Base-by-base conservation (phyloP, 2,329 filamentous ascomycete species). In the Rhinocladiella similis region DNA sequence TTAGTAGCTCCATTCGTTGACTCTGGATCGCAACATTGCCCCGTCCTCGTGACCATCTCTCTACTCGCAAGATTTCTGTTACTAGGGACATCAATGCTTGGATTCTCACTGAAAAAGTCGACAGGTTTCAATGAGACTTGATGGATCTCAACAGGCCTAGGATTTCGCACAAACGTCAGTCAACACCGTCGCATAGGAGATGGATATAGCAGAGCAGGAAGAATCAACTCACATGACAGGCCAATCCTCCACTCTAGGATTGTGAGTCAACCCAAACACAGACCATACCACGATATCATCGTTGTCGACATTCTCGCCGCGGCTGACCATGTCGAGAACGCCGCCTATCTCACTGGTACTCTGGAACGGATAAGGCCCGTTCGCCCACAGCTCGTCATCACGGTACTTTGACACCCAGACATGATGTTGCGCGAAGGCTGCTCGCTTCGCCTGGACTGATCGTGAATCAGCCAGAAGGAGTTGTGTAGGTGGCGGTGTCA, bases 21-120 rank as follows among this genome's bases (percentile, higher is more conserved):
- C n/a, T 67, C 58, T 16, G 66, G 68, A 25, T 25, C 22, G 7
- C 22, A 25, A 7, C 22, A 25, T 5, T 25, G 22, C 22, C 22
- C 22, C 22, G 22, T 25, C 22, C 22, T 25, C 7, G 22, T 25
- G 4, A 25, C 22, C 22, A 25, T 25, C 22, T 25, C 22, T 25
- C 22, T 25, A 25, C 22, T 25, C 9, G 63, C 54, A 19, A 56
- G 53, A 41, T 73, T 74, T 62, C 69, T 72, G 20, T 64, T 67
- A 5, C 71, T 74, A 1, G 80, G 79, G 18, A 83, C 78, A 68
- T 83, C 80, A 49, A 82, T 74, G 3, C 76, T 75, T 0, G 80
- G 80, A 49, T 83, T 83, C 29, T 68, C 72, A 1, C 72, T 73
- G 60, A 83, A 83, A 72, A 83, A 83, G 62, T 83, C 79, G 10